Conservation (phyloP, 2,329 filamentous ascomycete genomes). For the Phyllosticta paracitricarpa region DNA sequence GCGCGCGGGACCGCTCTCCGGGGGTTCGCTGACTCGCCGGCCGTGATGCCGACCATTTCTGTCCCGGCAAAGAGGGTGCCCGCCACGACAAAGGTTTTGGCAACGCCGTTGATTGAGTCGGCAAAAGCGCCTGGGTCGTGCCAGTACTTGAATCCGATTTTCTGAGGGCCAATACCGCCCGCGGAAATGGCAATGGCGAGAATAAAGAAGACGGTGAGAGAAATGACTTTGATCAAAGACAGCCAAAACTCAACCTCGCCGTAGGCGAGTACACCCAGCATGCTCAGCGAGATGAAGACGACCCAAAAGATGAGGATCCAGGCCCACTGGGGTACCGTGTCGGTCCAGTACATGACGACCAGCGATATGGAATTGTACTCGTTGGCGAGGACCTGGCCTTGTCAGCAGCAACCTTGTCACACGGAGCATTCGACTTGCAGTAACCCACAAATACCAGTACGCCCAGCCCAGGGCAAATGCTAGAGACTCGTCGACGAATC, state of each 20-base stretch:
- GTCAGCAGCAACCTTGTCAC: background rate
- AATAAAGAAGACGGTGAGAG: constrained; percentile 14
- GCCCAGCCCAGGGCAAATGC: constrained; percentile 15
- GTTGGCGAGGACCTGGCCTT: constrained; percentile 22
- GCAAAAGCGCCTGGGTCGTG: constrained; percentile 17
- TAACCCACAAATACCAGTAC: constrained; percentile 35
- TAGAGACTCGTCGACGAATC: constrained; percentile 14
- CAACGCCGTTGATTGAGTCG: constrained; percentile 14
- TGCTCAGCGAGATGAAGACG: constrained; percentile 32
- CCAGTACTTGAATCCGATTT: constrained; percentile 27
- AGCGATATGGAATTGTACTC: constrained; percentile 37
- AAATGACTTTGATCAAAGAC: constrained; percentile 12
- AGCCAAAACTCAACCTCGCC: constrained; percentile 44
- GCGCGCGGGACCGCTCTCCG: constrained; percentile 55
- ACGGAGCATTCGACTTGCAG: constrained; percentile 16
- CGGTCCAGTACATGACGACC: constrained; percentile 37
- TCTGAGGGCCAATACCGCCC: constrained; percentile 13
- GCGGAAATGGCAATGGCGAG: constrained; percentile 13
- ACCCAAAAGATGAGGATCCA: constrained; percentile 40
- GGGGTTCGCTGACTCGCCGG: constrained; percentile 55
- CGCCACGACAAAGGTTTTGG: constrained; percentile 14
- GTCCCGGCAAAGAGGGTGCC: constrained; percentile 14
- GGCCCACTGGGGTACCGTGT: constrained; percentile 34
- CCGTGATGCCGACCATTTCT: constrained; percentile 28
- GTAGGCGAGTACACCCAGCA: constrained; percentile 37